Percentiles rank a stretch among this genome's conserved stretches.
Conservation (phyloP, 495 filamentous ascomycete genomes). For the Ramalina intermedia region DNA sequence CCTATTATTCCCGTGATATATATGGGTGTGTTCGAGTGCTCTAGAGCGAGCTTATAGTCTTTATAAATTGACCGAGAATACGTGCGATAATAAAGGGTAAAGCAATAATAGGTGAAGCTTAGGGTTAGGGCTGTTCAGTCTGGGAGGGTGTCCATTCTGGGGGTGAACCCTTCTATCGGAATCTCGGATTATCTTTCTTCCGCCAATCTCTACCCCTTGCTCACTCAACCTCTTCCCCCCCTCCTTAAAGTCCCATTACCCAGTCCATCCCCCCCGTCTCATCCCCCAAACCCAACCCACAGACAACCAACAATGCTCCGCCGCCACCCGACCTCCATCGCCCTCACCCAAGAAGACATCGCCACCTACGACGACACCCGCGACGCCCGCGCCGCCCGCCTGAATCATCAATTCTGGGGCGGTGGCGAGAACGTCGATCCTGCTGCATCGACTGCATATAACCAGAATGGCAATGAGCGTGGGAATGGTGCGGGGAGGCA, state of each 20-base stretch:
- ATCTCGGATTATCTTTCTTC: too few species aligned
- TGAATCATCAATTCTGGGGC: not conserved
- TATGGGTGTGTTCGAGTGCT: too few species aligned
- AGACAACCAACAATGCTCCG: conserved; percentile 48
- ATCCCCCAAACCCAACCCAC: not conserved
- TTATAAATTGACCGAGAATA: too few species aligned
- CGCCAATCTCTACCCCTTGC: too few species aligned
- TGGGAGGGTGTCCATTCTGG: too few species aligned
- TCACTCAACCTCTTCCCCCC: not conserved
- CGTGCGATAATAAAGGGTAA: too few species aligned
- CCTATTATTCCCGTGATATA: too few species aligned
- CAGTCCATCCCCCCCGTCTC: not conserved
- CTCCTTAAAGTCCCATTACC: not conserved
- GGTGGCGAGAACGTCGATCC: conserved; percentile 10
- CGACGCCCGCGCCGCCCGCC: not conserved
- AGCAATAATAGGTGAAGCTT: too few species aligned
- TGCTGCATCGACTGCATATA: conserved; percentile 8
- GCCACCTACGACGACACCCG: conserved; percentile 55
- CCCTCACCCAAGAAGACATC: conserved; percentile 65
- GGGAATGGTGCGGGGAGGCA: conserved; percentile 6
- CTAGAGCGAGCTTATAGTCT: too few species aligned
- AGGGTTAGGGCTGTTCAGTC: too few species aligned
- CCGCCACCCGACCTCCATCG: conserved; percentile 62
- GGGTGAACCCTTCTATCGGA: too few species aligned
- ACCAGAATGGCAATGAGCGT: conserved; percentile 7